Evolutionary conservation across 371 early-diverging fungal species (phyloP).

Genomic region (Mortierella sp.): DNA sequence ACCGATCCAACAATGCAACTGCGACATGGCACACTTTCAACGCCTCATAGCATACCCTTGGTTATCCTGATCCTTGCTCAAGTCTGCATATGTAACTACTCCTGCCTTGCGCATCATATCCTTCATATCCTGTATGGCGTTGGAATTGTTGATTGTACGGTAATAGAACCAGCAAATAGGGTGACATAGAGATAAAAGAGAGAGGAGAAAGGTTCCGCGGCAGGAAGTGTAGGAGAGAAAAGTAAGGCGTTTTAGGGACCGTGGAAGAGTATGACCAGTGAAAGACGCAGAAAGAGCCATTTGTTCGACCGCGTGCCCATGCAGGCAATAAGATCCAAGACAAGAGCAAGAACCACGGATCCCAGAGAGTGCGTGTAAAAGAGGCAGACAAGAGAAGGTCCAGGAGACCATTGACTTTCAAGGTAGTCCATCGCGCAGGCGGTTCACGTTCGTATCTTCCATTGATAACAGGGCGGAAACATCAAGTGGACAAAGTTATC

Average conservation of each 20-base stretch:
- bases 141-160: background rate
- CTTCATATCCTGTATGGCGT: conserved; percentile 88
- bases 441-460: background rate
- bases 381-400: too few relatives aligned
- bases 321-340: background rate
- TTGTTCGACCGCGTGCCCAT: background rate
- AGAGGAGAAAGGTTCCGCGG: background rate
- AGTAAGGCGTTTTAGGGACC: background rate
- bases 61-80: conserved; percentile 82
- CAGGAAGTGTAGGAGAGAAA: background rate
- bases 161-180: background rate
- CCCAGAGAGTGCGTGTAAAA: background rate
- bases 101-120: conserved; percentile 96
- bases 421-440: background rate
- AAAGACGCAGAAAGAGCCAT: background rate
- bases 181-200: background rate
- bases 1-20: background rate
- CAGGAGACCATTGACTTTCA: too few relatives aligned
- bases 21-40: background rate
- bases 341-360: background rate
- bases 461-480: background rate
- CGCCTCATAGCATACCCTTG: conserved; percentile 76
- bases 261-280: background rate
- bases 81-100: conserved; percentile 93
- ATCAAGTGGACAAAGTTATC: background rate